Percentiles rank a stretch among this genome's conserved stretches.
Evolutionary conservation across 345 rosid species (phyloP).

Genomic region (Crucihimalaya himalaica): DNA sequence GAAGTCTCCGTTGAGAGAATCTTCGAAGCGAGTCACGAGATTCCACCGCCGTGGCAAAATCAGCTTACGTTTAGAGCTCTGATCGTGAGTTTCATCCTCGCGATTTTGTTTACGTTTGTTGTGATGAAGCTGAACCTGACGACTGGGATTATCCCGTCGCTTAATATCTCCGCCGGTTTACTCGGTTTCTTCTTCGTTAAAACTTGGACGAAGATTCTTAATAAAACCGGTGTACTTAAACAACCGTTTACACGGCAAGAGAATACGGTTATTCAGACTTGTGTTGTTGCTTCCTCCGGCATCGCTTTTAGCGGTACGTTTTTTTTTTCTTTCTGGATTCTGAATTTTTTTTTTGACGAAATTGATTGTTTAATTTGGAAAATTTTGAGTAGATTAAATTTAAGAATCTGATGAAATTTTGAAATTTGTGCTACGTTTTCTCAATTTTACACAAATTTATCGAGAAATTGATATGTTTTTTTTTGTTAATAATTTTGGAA

Average conservation of each 20-base stretch:
- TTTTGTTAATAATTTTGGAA: no score
- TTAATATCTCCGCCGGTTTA: constrained; percentile 79
- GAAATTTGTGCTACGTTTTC: no score
- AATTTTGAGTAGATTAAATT: neutral
- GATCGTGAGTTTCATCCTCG: constrained; percentile 56
- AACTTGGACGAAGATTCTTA: constrained; percentile 61
- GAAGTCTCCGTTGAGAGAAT: constrained; percentile 51
- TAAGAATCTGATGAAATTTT: neutral
- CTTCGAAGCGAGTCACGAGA: constrained; percentile 44
- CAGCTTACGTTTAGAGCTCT: constrained; percentile 71
- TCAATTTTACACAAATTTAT: no score
- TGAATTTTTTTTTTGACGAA: neutral
- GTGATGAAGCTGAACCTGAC: constrained; percentile 77
- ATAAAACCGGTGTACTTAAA: constrained; percentile 44
- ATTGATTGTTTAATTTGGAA: neutral
- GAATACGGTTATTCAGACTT: constrained; percentile 82
- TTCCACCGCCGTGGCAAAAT: constrained; percentile 65
- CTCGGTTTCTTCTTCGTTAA: constrained; percentile 76
- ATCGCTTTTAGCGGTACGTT: constrained; percentile 74
- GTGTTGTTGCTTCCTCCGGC: constrained; percentile 87
- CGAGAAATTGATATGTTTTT: no score
- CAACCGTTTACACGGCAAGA: constrained; percentile 82
- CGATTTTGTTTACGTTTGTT: constrained; percentile 65
- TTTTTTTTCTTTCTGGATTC: neutral
- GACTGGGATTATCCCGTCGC: constrained; percentile 74